These are phyloP conservation scores for Calonectria leucothoes DNA, from an alignment of 2,329 filamentous ascomycete species.

Conservation along the genomic window DNA sequence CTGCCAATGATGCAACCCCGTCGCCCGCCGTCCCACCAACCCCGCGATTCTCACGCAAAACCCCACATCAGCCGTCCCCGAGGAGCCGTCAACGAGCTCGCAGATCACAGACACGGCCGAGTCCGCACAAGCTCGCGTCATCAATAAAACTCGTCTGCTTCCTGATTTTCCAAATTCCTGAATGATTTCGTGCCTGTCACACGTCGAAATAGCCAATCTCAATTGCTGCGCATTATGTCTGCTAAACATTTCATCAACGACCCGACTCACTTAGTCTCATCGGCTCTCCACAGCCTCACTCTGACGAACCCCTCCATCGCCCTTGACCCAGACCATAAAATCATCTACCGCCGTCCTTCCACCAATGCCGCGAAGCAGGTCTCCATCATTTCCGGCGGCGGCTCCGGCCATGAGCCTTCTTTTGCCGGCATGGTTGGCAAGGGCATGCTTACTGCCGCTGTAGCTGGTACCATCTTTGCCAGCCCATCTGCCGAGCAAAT, in stretches of 20 bases:
- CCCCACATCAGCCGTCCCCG: slow-evolving; percentile 9
- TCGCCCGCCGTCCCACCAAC: slow-evolving; percentile 9
- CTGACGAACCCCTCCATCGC: slow-evolving; percentile 86
- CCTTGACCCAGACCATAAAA: slow-evolving; percentile 83
- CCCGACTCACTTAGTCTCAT: slow-evolving; percentile 80
- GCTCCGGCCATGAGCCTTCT: slow-evolving; percentile 89
- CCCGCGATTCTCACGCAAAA: slow-evolving; percentile 20
- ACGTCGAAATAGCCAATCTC: background rate
- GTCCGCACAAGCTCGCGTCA: background rate
- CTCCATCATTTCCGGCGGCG: slow-evolving; percentile 88
- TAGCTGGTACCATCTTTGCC: slow-evolving; percentile 89
- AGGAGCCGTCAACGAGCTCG: slow-evolving; percentile 1
- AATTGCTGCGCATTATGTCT: slow-evolving; percentile 53
- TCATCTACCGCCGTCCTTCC: slow-evolving; percentile 78
- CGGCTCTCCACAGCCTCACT: slow-evolving; percentile 81
- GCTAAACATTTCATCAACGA: slow-evolving; percentile 92
- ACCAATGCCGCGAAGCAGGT: slow-evolving; percentile 68
- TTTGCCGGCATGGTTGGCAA: slow-evolving; percentile 88
- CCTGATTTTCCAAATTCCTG: background rate
- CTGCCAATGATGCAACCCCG: slow-evolving; percentile 1
- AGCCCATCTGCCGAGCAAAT: slow-evolving; percentile 87
- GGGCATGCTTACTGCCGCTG: slow-evolving; percentile 83
- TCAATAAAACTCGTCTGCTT: slow-evolving; percentile 5
- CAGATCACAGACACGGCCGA: background rate
- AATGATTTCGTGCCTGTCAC: background rate